Percentiles rank a stretch among this genome's conserved stretches.
Evolutionary conservation across 257 asterid species (phyloP).

Genomic region (Solanum chilense): DNA sequence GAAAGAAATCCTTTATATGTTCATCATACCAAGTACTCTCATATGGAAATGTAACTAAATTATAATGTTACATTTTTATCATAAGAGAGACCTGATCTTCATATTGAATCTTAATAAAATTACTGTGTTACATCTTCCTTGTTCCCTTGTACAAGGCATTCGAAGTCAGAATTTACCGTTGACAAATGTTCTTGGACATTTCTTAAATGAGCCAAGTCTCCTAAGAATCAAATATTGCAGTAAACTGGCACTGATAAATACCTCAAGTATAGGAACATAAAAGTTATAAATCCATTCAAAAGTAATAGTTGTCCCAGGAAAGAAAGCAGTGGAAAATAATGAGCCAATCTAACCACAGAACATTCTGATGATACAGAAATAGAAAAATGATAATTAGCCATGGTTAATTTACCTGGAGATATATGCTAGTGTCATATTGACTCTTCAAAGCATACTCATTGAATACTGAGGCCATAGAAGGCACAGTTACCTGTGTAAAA

Average conservation of each 20-base stretch:
- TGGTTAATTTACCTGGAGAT: conserved; percentile 64
- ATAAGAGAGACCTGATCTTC: not conserved
- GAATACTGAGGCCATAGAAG: conserved; percentile 95
- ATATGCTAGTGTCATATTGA: conserved; percentile 95
- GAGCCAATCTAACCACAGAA: not conserved
- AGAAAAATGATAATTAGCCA: not conserved
- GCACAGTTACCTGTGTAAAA: conserved; percentile 67
- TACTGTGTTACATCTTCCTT: not conserved
- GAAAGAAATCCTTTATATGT: not conserved
- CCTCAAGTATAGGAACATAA: not conserved
- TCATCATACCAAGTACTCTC: not conserved
- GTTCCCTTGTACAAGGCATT: not conserved
- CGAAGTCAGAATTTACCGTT: not conserved
- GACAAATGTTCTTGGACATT: not conserved
- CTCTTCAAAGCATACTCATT: conserved; percentile 97
- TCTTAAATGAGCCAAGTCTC: not conserved
- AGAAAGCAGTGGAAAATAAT: not conserved
- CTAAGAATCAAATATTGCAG: not conserved
- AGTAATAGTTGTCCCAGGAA: not conserved
- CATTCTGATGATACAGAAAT: not conserved
- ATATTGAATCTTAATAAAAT: not conserved
- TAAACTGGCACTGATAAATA: not conserved
- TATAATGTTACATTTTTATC: not conserved
- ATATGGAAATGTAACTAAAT: not conserved
- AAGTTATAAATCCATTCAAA: not conserved